Conservation (phyloP, 2,329 filamentous ascomycete species). For the Zasmidium citrigriseum region DNA sequence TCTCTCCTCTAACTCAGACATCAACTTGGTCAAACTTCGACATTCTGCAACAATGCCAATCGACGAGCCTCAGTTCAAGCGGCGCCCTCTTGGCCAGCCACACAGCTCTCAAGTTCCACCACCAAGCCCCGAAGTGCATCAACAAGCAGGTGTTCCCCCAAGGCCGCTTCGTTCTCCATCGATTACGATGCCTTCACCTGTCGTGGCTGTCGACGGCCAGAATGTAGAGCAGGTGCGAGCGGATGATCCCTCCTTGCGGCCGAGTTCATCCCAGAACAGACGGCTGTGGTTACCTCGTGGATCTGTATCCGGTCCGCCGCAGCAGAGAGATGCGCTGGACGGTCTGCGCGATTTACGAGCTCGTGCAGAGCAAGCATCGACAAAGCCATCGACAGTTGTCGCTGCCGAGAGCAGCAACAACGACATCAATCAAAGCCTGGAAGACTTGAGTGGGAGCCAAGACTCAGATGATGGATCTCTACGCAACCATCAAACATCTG, state of each 20-base stretch:
- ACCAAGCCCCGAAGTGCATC: not conserved
- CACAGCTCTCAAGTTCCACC: slow-evolving; percentile 9
- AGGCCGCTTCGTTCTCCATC: slow-evolving; percentile 32
- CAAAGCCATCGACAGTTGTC: not conserved
- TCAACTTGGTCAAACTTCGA: slow-evolving; percentile 9
- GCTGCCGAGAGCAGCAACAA: not conserved
- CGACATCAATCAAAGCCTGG: not conserved
- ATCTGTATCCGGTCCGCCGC: slow-evolving; percentile 1
- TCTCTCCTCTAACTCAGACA: slow-evolving; percentile 22
- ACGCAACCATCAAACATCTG: slow-evolving; percentile 4
- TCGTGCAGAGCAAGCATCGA: slow-evolving; percentile 12
- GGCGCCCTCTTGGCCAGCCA: slow-evolving; percentile 22
- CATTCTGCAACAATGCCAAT: slow-evolving; percentile 18
- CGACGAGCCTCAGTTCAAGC: slow-evolving; percentile 17
- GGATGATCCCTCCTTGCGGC: slow-evolving; percentile 22
- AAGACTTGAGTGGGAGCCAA: not conserved
- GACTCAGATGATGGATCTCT: slow-evolving; percentile 3
- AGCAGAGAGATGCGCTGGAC: slow-evolving; percentile 32
- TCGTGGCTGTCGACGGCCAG: slow-evolving; percentile 31
- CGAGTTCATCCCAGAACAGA: slow-evolving; percentile 10
- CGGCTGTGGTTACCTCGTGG: slow-evolving; percentile 21
- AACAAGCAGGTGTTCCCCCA: not conserved
- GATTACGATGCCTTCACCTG: slow-evolving; percentile 27
- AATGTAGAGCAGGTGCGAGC: slow-evolving; percentile 29
- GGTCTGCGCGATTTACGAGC: slow-evolving; percentile 31